phyloP scores from a whole-genome alignment of 257 asterid species.

The Vinca minor region DNA sequence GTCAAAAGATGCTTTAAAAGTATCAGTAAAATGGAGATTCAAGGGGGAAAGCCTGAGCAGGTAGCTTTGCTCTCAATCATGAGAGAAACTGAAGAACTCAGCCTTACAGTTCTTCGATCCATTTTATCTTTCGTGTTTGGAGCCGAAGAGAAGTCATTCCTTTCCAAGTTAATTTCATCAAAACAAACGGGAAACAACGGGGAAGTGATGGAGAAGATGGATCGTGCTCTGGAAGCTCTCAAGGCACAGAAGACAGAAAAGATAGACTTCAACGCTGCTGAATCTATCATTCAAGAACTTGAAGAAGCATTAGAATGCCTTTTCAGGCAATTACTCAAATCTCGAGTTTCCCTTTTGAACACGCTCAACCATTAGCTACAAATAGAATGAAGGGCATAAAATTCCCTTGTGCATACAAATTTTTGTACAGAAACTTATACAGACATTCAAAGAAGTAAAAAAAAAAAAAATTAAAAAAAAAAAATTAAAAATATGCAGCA shows the following conservation, averaged over 20 bases:
- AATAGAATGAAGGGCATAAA: too few relatives aligned
- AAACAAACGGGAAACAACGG: constrained; percentile 4
- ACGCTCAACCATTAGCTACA: constrained; percentile 1
- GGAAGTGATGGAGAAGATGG: background rate
- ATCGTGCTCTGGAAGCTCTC: background rate
- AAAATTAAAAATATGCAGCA: too few relatives aligned
- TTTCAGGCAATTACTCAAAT: constrained; percentile 9
- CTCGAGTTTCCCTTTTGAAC: constrained; percentile 19
- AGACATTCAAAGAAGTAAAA: too few relatives aligned
- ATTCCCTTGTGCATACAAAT: too few relatives aligned
- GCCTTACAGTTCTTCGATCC: background rate
- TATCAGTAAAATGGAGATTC: background rate
- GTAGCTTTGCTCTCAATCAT: background rate
- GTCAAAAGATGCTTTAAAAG: background rate
- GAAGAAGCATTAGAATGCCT: constrained; percentile 9
- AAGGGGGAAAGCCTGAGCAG: background rate
- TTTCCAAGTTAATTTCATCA: background rate
- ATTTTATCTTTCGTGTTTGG: background rate
- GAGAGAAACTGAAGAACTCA: background rate
- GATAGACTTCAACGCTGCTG: background rate
- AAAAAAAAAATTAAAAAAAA: too few relatives aligned
- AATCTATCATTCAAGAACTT: constrained; percentile 11
- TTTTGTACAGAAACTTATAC: too few relatives aligned
- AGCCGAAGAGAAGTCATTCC: background rate
- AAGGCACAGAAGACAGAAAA: background rate